Conservation (phyloP, 805 yeast genomes). For the Cyberlindnera subsufficiens region DNA sequence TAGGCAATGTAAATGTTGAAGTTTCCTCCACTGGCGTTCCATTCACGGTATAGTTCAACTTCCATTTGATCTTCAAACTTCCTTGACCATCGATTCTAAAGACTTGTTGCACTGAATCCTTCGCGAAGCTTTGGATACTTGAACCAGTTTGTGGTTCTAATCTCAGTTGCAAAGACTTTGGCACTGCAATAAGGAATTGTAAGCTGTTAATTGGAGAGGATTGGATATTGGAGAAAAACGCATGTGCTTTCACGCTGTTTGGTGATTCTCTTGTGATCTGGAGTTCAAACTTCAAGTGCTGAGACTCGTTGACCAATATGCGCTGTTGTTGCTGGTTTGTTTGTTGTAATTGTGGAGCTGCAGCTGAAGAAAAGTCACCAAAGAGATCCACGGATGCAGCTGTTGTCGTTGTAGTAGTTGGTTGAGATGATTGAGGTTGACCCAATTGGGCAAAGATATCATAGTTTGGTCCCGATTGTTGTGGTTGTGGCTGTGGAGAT, state of each 20-base stretch:
- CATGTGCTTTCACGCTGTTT: constrained; percentile 36
- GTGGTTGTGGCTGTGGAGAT: constrained; percentile 19
- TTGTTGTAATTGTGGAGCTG: constrained; percentile 5
- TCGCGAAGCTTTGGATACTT: constrained; percentile 39
- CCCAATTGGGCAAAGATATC: constrained; percentile 20
- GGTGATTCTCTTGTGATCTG: constrained; percentile 32
- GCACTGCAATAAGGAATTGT: constrained; percentile 64
- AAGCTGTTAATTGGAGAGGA: constrained; percentile 41
- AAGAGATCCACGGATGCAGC: constrained; percentile 16
- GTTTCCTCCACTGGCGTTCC: constrained; percentile 48
- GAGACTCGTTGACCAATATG: constrained; percentile 36
- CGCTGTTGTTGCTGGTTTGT: constrained; percentile 14
- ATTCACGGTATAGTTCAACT: constrained; percentile 46
- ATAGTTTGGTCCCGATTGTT: constrained; percentile 21
- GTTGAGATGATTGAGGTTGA: constrained; percentile 13
- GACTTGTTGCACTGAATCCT: constrained; percentile 49
- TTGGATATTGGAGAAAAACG: constrained; percentile 46
- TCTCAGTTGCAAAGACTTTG: constrained; percentile 51
- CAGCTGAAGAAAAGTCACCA: constrained; percentile 15
- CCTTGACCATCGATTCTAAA: constrained; percentile 34
- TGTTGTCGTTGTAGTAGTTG: constrained; percentile 9
- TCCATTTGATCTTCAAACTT: constrained; percentile 68
- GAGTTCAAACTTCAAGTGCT: constrained; percentile 43
- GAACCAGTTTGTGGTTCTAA: constrained; percentile 60
- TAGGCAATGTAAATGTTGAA: constrained; percentile 41